Base-by-base conservation (phyloP, 192 early-diverging fungal species). In the Coemansia sp. region DNA sequence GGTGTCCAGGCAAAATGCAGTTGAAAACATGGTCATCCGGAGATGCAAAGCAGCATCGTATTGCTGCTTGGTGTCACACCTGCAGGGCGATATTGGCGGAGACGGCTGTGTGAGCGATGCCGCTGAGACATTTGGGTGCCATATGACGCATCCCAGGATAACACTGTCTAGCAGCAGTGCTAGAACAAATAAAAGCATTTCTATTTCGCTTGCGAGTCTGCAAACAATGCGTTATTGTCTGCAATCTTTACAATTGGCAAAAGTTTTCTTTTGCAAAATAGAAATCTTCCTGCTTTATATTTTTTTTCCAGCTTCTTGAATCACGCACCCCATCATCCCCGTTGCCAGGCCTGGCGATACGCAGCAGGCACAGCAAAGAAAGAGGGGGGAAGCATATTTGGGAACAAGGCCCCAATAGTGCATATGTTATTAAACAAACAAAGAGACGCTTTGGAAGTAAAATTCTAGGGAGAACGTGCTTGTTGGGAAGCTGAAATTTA, bases 391-490 rank as follows among this genome's bases (percentile, higher is more conserved):
- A 32, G 29, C 12, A 16, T 32, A 17, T 12, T 56, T 32, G 55
- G 5, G 55, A 56, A 56, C 55, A 56, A 56, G n/a, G 55, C 31
- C 11, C 42, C 12, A 56, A 56, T 56, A 32, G 55, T 56, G 55
- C 31, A 56, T 56, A 32, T 32, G 28, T 56, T 32, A 32, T 56
- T 56, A 32, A 32, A 20, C 55, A 56, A 32, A 56, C 55, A 56
- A 56, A 56, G 55, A 32, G 29, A 17, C 31, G 55, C 12, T 56
- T 31, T 16, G 31, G 18, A 56, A 56, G 55, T 56, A 56, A 56
- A 56, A 56, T 56, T 56, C 31, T 28, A 56, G 55, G 55, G 55
- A 56, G 55, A 56, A 22, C n/a, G 18, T 32, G 55, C 31, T 56
- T 56, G 55, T 56, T 32, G 29, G 29, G 55, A 56, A 56, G 32